Evolutionary conservation across 2,329 filamentous ascomycete genomes (phyloP).

Genomic region (Penicillium sclerotigenum): DNA sequence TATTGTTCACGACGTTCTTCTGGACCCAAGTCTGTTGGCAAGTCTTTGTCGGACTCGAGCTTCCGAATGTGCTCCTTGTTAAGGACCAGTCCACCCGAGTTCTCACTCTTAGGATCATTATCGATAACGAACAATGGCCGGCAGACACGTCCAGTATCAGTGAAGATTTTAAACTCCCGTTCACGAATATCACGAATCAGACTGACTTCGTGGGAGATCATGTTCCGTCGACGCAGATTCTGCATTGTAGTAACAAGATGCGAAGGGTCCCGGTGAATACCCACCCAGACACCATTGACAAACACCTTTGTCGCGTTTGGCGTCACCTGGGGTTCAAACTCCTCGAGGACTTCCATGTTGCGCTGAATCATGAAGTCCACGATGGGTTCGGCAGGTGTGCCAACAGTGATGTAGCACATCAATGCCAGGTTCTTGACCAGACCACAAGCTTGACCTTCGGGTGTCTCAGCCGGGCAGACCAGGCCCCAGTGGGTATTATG

Average conservation of each 20-base stretch:
- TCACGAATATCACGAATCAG: constrained; percentile 95
- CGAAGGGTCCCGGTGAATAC: constrained; percentile 84
- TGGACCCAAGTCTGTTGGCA: constrained; percentile 58
- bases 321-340: constrained; percentile 81
- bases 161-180: constrained; percentile 97
- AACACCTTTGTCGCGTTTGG: constrained; percentile 97
- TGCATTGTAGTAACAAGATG: constrained; percentile 77
- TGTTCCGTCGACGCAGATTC: constrained; percentile 72
- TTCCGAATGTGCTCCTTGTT: constrained; percentile 78
- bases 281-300: constrained; percentile 97
- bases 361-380: constrained; percentile 93
- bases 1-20: constrained; percentile 59
- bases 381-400: constrained; percentile 84
- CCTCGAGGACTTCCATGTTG: constrained; percentile 94
- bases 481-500: constrained; percentile 99
- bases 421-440: constrained; percentile 95
- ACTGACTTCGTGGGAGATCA: constrained; percentile 88
- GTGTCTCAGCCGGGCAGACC: constrained; percentile 95
- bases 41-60: constrained; percentile 69
- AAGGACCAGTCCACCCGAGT: constrained; percentile 73
- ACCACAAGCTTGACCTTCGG: constrained; percentile 96
- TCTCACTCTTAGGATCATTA: constrained; percentile 70
- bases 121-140: constrained; percentile 91
- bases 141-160: constrained; percentile 92
- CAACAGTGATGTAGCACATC: constrained; percentile 98